Percentiles rank a stretch among this genome's conserved stretches.
These are phyloP conservation scores for Starmerella floricola DNA, from an alignment of 805 yeast species.

Conservation along the genomic window DNA sequence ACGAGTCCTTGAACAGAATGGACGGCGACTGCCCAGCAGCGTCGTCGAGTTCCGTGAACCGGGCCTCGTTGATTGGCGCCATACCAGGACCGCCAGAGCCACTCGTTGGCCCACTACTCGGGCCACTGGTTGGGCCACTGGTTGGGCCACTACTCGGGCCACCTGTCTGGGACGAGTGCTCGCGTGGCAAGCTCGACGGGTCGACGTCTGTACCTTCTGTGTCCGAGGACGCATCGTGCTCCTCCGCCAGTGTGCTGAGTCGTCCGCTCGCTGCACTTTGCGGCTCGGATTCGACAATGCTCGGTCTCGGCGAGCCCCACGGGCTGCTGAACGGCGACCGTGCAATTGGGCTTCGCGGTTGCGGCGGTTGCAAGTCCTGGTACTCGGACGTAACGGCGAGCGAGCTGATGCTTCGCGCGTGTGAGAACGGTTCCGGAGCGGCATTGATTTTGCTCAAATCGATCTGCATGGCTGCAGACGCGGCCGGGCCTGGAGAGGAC, in stretches of 20 bases:
- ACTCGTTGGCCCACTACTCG: too few relatives aligned
- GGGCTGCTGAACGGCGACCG: slow-evolving; percentile 12
- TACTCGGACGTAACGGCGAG: neutral
- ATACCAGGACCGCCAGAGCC: too few relatives aligned
- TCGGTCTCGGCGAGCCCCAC: slow-evolving; percentile 16
- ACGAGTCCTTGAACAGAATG: slow-evolving; percentile 10
- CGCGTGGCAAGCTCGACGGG: too few relatives aligned
- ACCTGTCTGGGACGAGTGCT: too few relatives aligned
- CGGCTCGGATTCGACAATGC: slow-evolving; percentile 5
- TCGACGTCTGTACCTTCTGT: slow-evolving; percentile 3
- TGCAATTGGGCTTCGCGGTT: slow-evolving; percentile 13
- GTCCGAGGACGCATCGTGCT: slow-evolving; percentile 8
- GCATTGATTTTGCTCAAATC: neutral
- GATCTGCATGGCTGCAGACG: neutral
- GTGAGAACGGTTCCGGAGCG: neutral
- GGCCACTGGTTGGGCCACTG: too few relatives aligned
- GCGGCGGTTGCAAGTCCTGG: neutral
- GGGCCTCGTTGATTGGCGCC: too few relatives aligned
- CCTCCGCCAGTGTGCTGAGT: slow-evolving; percentile 15
- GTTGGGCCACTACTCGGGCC: too few relatives aligned
- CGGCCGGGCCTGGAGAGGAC: neutral
- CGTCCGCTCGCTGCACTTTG: slow-evolving; percentile 4
- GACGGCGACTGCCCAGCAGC: neutral
- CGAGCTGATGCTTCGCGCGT: slow-evolving; percentile 6
- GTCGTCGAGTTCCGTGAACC: neutral